These are phyloP conservation scores for Alternaria ethzedia DNA, from an alignment of 2,329 filamentous ascomycete genomes.

Conservation along the genomic window DNA sequence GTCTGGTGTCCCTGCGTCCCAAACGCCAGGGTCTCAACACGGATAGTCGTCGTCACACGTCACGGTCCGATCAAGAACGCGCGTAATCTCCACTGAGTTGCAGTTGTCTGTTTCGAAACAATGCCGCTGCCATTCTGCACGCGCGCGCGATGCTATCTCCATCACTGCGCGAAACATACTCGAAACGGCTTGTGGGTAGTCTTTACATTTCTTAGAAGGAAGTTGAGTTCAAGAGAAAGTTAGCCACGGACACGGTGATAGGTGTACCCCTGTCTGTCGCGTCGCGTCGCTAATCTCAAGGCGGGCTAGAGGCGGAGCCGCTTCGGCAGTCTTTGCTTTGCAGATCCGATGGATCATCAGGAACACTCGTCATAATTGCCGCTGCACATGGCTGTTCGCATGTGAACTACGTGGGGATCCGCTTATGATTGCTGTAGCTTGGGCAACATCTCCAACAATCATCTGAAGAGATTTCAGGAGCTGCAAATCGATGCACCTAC, in stretches of 20 bases:
- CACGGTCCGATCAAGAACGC: slow-evolving; percentile 11
- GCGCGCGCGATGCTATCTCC: background rate
- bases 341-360: background rate
- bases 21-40: background rate
- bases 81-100: slow-evolving; percentile 5
- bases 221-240: background rate
- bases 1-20: background rate
- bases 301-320: background rate
- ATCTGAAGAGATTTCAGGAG: background rate
- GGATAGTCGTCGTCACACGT: slow-evolving; percentile 5
- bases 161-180: background rate
- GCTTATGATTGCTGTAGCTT: background rate
- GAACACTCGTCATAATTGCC: background rate
- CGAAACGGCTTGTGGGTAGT: background rate
- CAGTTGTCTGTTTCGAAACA: background rate
- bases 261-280: background rate
- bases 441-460: background rate
- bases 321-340: background rate
- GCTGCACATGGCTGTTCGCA: background rate
- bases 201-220: background rate
- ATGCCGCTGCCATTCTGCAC: background rate
- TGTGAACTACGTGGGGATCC: background rate
- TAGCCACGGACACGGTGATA: background rate
- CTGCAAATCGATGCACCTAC: background rate
- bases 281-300: background rate